Evolutionary conservation across 345 rosid genomes (phyloP), one percentile per base, ranked within the genome.

Genomic region (Gossypium sturtianum): DNA sequence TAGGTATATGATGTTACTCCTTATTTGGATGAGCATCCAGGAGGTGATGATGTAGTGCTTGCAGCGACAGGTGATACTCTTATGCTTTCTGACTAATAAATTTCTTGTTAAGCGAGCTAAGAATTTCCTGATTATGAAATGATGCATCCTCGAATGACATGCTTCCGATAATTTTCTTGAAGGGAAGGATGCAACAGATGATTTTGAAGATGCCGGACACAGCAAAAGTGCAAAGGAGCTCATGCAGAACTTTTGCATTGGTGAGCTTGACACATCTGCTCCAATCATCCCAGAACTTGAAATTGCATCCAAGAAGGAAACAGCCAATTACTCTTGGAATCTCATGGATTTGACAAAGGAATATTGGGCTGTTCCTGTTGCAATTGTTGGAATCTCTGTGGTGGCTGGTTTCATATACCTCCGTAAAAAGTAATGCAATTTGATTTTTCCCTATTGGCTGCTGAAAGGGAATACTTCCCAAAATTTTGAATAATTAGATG

Each of bases 1-100:
- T 83, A 92, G 97, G 95, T 94, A 2, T 92, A 94, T 80, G 94
- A 92, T 74, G 90, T 94, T 72, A 81, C 85, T 78, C 78, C 93
- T 2, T 92, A 91, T 70, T 79, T 91, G 88, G 98, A 94, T 51
- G 98, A 91, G 49, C 98, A 92, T 75, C 98, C 97, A 2, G 98
- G 98, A 15, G 98, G 98, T 75, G 95, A 94, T 54, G 97, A 94
- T 82, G 94, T 92, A 47, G 79, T 94, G 78, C 88, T 94, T 71
- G 93, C 81, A 29, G 85, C 77, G 65, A 83, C 91, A 2, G 95
- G 97, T 91, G 89, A 11, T 52, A 65, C 9, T 64, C 79, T 70
- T 69, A 43, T 75, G 58, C 65, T 51, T 65, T 19, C 23, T 23
- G 48, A 15, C 20, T 43, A 34, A 27, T 58, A 38, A 17, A 10